Conservation (phyloP, 768 basidiomycete genomes). For the Pseudohyphozyma bogoriensis region DNA sequence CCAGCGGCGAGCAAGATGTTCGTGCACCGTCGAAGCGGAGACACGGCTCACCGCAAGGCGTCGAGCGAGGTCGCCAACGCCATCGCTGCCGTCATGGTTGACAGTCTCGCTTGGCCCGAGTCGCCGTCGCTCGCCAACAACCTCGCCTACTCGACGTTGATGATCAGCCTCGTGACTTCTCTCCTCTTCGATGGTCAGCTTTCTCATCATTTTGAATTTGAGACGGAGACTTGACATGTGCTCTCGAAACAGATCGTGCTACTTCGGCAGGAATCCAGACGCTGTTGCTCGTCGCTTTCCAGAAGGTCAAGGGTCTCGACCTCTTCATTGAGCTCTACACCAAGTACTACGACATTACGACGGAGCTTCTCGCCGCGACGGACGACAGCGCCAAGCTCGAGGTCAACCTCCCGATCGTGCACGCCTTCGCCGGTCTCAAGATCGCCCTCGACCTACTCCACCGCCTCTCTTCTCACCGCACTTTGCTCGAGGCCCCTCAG, state of each 20-base stretch:
- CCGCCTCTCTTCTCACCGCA: conserved; percentile 65
- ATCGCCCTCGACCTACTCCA: conserved; percentile 61
- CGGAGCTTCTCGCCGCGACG: conserved; percentile 45
- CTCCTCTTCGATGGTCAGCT: conserved; percentile 55
- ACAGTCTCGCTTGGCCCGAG: conserved; percentile 42
- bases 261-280: conserved; percentile 67
- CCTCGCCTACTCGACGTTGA: conserved; percentile 49
- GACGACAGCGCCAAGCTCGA: conserved; percentile 56
- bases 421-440: conserved; percentile 71
- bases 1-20: conserved; percentile 73
- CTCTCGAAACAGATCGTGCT: conserved; percentile 55
- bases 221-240: too few species aligned
- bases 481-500: conserved; percentile 76
- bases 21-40: conserved; percentile 62
- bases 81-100: conserved; percentile 61
- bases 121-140: conserved; percentile 44
- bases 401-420: conserved; percentile 42
- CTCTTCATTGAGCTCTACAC: conserved; percentile 53
- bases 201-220: background rate
- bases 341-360: conserved; percentile 51
- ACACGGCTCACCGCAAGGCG: conserved; percentile 41
- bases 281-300: conserved; percentile 64
- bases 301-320: conserved; percentile 59
- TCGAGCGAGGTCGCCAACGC: conserved; percentile 51
- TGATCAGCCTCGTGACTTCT: conserved; percentile 48